Evolutionary conservation across 148 eudicot species (phyloP).

Genomic region (Rhododendron williamsianum): DNA sequence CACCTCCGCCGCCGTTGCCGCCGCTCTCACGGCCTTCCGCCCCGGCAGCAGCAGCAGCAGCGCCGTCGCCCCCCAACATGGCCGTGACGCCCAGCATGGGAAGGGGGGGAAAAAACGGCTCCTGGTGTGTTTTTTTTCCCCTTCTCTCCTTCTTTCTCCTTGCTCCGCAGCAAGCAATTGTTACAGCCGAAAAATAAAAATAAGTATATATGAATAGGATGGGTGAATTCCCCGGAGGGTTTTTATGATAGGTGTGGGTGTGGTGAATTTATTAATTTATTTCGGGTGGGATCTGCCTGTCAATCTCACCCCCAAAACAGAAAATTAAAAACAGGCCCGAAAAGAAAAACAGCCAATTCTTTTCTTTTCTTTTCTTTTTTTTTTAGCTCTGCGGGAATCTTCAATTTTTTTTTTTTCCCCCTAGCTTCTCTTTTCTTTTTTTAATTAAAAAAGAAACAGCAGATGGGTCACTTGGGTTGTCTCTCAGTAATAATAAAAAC

Average conservation of each 20-base stretch:
- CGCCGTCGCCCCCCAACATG: conserved; percentile 31
- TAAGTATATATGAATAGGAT: conserved; percentile 18
- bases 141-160: background rate
- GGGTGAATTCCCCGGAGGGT: conserved; percentile 78
- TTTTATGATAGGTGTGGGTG: conserved; percentile 56
- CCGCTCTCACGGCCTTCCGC: conserved; percentile 4
- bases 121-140: background rate
- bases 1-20: conserved; percentile 15
- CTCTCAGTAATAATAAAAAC: conserved; percentile 15
- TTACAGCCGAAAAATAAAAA: conserved; percentile 33
- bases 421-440: conserved; percentile 15
- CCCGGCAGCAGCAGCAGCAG: conserved; percentile 1
- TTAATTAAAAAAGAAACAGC: conserved; percentile 10
- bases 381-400: conserved; percentile 48
- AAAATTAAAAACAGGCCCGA: background rate
- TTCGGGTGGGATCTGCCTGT: conserved; percentile 75
- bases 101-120: background rate
- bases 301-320: conserved; percentile 27
- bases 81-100: conserved; percentile 45
- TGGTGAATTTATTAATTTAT: conserved; percentile 42
- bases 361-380: conserved; percentile 7
- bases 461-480: conserved; percentile 15
- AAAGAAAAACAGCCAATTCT: background rate
- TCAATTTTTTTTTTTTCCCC: conserved; percentile 14
- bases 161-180: background rate